Evolutionary conservation across 441 rosid genomes (phyloP), one percentile per base, ranked within the genome.

Genomic region (Erodium moschatum): DNA sequence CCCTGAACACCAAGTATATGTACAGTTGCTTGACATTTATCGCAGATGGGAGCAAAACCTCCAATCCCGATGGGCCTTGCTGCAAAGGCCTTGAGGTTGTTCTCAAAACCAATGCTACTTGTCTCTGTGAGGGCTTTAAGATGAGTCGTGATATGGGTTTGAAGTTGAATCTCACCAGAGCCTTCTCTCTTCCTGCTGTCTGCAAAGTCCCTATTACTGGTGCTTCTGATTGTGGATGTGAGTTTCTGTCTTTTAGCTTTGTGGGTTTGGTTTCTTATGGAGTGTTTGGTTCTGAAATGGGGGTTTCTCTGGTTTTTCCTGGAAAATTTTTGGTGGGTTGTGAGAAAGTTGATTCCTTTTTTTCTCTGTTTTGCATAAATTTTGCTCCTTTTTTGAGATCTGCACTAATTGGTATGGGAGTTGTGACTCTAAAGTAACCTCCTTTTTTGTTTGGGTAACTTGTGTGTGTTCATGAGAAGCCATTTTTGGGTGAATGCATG

Each of bases 11-110:
- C n/a, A n/a, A n/a, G n/a, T n/a, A n/a, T n/a, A n/a, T n/a, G n/a
- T n/a, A n/a, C n/a, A n/a, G 67, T 63, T 75, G 78, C 71, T 56
- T 75, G 69, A 44, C 71, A 10, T 75, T 66, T 67, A 71, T 75
- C 18, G 33, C 64, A 5, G 70, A 70, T n/a, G 78, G 74, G 13
- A 70, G 77, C 72, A 71, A 71, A 50, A 15, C 38, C 24, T 33
- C 50, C 24, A 75, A 67, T 69, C 78, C 78, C 0, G 74, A 75
- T 40, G 71, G 72, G 48, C 62, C 65, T 5, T 75, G 78, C 72
- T 75, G 78, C 65, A 46, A 71, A 1, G 78, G 78, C 18, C 68
- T 75, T 20, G 62, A 67, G 66, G 67, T 56, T 9, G 78, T 75
- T 35, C 35, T 75, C 64, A 71, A 67, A 65, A 8, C 69, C 35